A percentile compares a stretch with the other conserved stretches of the same genome.
Conservation (phyloP, 768 basidiomycete species). For the Suillus subaureus region DNA sequence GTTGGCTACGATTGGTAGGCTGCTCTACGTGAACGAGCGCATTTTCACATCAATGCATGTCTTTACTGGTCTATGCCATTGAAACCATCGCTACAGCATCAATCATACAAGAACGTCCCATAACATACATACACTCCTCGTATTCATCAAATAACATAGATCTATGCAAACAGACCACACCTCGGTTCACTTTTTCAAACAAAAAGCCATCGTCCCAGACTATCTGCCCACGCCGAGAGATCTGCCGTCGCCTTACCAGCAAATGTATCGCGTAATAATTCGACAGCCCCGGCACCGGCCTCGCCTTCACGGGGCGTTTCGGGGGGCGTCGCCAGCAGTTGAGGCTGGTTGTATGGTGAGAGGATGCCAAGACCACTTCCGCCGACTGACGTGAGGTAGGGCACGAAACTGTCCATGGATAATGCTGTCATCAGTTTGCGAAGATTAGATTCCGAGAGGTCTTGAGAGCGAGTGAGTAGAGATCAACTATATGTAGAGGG, state of each 20-base stretch:
- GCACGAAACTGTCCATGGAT: conserved; percentile 64
- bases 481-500: conserved; percentile 1
- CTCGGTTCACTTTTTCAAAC: conserved; percentile 25
- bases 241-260: conserved; percentile 27
- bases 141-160: not conserved
- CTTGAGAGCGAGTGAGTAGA: conserved; percentile 42
- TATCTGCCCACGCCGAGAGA: conserved; percentile 38
- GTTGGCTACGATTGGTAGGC: not conserved
- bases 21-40: not conserved
- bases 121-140: not conserved
- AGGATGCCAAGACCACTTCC: conserved; percentile 91
- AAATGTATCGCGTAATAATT: conserved; percentile 27
- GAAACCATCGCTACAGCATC: not conserved
- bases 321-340: conserved; percentile 31
- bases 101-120: not conserved
- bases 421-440: conserved; percentile 53
- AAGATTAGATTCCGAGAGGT: conserved; percentile 64
- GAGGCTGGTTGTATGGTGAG: conserved; percentile 54
- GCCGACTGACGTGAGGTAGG: conserved; percentile 91
- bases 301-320: conserved; percentile 18
- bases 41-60: not conserved
- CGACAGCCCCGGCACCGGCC: not conserved
- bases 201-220: conserved; percentile 42
- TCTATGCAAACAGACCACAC: not conserved
- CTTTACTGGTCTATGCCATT: not conserved